phyloP scores from a whole-genome alignment of 1,284 basidiomycete species.

The Ceratobasidium sp. region DNA sequence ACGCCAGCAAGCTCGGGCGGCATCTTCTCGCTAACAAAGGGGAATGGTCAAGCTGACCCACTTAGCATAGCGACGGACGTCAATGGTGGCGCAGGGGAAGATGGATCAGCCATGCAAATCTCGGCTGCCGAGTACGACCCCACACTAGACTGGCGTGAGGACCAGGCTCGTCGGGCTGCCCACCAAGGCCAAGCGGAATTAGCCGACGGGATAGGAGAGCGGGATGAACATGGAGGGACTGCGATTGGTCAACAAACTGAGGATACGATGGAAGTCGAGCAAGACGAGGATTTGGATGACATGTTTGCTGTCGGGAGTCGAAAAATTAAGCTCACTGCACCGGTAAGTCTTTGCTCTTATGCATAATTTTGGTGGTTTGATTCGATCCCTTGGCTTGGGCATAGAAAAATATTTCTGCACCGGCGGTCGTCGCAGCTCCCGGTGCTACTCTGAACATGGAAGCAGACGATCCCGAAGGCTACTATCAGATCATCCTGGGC shows the following conservation, averaged over 20 bases:
- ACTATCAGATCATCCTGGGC: conserved; percentile 94
- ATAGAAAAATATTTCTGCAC: conserved; percentile 60
- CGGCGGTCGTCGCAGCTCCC: conserved; percentile 16
- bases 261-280: conserved; percentile 71
- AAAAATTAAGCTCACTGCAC: conserved; percentile 54
- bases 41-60: conserved; percentile 34
- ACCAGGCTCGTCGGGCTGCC: conserved; percentile 74
- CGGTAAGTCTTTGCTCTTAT: not conserved
- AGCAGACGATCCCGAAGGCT: conserved; percentile 91
- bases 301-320: conserved; percentile 82
- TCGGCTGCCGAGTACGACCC: conserved; percentile 96
- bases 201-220: conserved; percentile 57
- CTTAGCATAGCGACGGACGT: conserved; percentile 37
- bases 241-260: conserved; percentile 69
- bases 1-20: conserved; percentile 45
- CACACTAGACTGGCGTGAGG: conserved; percentile 83
- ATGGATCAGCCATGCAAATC: conserved; percentile 73
- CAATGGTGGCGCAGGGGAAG: conserved; percentile 49
- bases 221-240: conserved; percentile 52
- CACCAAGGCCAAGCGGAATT: conserved; percentile 52
- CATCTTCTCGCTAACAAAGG: conserved; percentile 48
- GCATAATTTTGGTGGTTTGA: not conserved
- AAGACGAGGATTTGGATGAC: conserved; percentile 80
- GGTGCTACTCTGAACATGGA: conserved; percentile 37
- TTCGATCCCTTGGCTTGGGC: not conserved